Percentiles rank a stretch among this genome's conserved stretches.
Conservation (phyloP, 495 filamentous ascomycete genomes). For the Penicillium ochrochloron region DNA sequence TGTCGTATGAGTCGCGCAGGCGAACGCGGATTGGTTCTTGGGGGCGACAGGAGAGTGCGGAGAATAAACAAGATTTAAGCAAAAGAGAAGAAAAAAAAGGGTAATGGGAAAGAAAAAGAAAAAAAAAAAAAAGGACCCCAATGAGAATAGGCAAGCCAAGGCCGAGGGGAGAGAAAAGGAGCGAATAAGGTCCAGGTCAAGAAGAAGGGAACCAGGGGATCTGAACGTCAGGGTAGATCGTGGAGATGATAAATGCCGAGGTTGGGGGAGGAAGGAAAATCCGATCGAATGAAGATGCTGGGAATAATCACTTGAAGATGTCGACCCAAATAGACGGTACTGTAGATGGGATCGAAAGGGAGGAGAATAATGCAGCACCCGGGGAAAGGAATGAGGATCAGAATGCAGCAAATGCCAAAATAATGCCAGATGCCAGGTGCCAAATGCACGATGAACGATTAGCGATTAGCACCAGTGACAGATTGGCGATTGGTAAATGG, state of each 20-base stretch:
- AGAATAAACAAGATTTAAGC: constrained; percentile 16
- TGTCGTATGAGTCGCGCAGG: neutral
- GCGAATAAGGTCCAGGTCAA: constrained; percentile 1
- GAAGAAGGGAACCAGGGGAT: constrained; percentile 6
- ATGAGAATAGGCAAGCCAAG: constrained; percentile 4
- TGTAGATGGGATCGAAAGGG: no score
- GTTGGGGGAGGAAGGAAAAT: neutral
- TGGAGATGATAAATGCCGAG: constrained; percentile 17
- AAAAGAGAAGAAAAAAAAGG: neutral
- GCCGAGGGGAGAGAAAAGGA: constrained; percentile 1
- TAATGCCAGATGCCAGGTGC: no score
- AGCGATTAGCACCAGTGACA: neutral
- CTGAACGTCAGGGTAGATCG: constrained; percentile 24
- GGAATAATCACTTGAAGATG: neutral
- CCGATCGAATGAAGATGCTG: constrained; percentile 27
- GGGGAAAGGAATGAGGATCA: constrained; percentile 6
- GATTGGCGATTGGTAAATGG: neutral
- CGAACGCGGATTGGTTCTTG: constrained; percentile 1
- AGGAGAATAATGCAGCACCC: constrained; percentile 13
- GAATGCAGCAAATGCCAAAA: constrained; percentile 38
- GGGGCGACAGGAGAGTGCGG: neutral
- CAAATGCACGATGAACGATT: no score
- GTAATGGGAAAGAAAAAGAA: neutral
- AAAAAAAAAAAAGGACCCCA: neutral
- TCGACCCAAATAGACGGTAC: no score